These are phyloP conservation scores for Alternaria sp. DNA, from an alignment of 2,329 filamentous ascomycete species.

Conservation along the genomic window DNA sequence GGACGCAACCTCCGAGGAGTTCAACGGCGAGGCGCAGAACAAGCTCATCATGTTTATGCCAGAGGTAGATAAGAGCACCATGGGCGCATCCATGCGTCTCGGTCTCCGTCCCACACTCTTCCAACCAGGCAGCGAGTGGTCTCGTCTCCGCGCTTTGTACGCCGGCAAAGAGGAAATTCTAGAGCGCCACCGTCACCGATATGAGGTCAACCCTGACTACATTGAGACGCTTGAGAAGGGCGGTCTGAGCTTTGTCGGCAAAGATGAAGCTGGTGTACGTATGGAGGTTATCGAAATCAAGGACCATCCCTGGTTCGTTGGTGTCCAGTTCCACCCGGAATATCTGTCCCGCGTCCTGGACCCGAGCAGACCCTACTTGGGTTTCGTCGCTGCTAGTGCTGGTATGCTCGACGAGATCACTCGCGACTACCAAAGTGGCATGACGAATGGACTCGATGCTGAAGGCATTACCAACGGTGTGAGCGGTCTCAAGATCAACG, in stretches of 20 bases:
- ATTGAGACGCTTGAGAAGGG: constrained; percentile 71
- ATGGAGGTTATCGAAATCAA: constrained; percentile 86
- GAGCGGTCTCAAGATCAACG: constrained; percentile 28
- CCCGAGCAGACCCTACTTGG: constrained; percentile 78
- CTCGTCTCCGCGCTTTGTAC: constrained; percentile 77
- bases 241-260: constrained; percentile 78
- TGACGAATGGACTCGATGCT: constrained; percentile 14
- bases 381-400: constrained; percentile 80
- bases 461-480: constrained; percentile 35
- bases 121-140: constrained; percentile 78
- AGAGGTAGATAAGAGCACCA: constrained; percentile 75
- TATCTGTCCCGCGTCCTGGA: constrained; percentile 77
- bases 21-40: constrained; percentile 66
- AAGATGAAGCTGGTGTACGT: constrained; percentile 77
- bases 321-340: constrained; percentile 89
- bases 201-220: constrained; percentile 86
- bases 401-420: constrained; percentile 66
- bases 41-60: constrained; percentile 91
- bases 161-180: constrained; percentile 57
- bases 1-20: constrained; percentile 63
- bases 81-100: constrained; percentile 88
- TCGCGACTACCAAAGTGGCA: constrained; percentile 31
- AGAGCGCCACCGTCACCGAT: constrained; percentile 87
- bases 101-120: constrained; percentile 77
- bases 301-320: constrained; percentile 84